A percentile compares a stretch with the other conserved stretches of the same genome.
Evolutionary conservation across 176 grass and related monocot genomes (phyloP).

Genomic region (Olyra latifolia): DNA sequence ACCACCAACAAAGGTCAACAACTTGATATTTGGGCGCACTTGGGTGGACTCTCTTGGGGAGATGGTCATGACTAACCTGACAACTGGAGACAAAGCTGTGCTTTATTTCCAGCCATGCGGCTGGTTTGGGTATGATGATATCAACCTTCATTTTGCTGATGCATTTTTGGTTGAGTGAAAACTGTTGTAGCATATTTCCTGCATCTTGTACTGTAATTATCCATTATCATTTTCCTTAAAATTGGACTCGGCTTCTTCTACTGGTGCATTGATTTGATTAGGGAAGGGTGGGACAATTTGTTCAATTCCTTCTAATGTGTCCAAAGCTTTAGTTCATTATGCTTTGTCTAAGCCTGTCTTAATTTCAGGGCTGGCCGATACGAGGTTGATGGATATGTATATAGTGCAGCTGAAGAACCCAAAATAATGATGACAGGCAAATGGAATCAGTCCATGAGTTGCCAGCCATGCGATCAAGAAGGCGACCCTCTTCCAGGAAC

Average conservation of each 20-base stretch:
- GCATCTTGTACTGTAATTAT: neutral
- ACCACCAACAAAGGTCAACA: slow-evolving; percentile 79
- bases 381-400: slow-evolving; percentile 96
- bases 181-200: neutral
- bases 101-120: slow-evolving; percentile 90
- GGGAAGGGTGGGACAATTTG: neutral
- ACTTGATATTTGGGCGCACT: slow-evolving; percentile 95
- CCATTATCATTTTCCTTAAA: slow-evolving; percentile 6
- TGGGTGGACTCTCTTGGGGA: slow-evolving; percentile 86
- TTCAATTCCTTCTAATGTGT: neutral
- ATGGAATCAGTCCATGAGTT: slow-evolving; percentile 85
- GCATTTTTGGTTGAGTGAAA: slow-evolving; percentile 2
- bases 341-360: neutral
- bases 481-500: slow-evolving; percentile 89
- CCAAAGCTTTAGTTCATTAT: slow-evolving; percentile 3
- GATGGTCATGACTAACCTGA: slow-evolving; percentile 83
- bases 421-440: slow-evolving; percentile 95
- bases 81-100: slow-evolving; percentile 91
- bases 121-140: slow-evolving; percentile 83
- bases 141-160: neutral
- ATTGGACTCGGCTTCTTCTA: neutral
- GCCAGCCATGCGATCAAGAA: slow-evolving; percentile 87
- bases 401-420: slow-evolving; percentile 82
- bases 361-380: slow-evolving; percentile 72
- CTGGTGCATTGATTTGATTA: neutral